These are phyloP conservation scores for Naganishia randhawae DNA, from an alignment of 768 basidiomycete species.

Conservation along the genomic window DNA sequence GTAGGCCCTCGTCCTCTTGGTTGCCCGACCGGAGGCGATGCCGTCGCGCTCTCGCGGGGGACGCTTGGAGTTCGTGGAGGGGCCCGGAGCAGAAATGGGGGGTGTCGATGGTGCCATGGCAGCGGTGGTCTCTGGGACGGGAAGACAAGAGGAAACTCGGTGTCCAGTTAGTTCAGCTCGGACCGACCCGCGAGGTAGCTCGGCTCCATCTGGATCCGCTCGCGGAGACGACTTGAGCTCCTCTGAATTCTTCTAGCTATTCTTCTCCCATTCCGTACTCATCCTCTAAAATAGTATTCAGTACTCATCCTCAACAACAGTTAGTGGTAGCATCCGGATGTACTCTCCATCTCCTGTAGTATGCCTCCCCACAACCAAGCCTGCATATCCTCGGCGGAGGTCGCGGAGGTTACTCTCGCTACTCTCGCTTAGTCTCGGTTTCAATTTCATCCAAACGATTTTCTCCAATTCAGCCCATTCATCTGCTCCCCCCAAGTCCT, in stretches of 20 bases:
- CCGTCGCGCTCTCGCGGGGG: not conserved
- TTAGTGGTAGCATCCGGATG: too few relatives aligned
- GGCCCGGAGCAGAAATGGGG: not conserved
- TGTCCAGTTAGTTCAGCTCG: too few relatives aligned
- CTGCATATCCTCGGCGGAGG: too few relatives aligned
- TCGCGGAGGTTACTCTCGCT: not conserved
- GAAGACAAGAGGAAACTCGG: not conserved
- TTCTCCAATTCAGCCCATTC: slow-evolving; percentile 3
- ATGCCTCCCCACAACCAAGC: too few relatives aligned
- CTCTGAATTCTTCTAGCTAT: too few relatives aligned
- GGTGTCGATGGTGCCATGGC: not conserved
- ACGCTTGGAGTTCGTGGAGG: not conserved
- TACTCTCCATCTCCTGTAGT: too few relatives aligned
- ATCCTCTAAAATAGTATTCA: too few relatives aligned
- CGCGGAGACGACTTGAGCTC: not conserved
- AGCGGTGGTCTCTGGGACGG: not conserved
- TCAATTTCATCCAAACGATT: not conserved
- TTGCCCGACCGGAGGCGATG: not conserved
- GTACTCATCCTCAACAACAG: too few relatives aligned
- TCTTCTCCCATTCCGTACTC: too few relatives aligned
- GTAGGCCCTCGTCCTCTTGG: slow-evolving; percentile 1
- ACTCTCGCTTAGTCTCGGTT: not conserved
- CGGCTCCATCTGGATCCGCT: not conserved
- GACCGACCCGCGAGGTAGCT: too few relatives aligned
- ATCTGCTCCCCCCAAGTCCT: not conserved